phyloP scores from a whole-genome alignment of 345 rosid species.

The Salix viminalis region DNA sequence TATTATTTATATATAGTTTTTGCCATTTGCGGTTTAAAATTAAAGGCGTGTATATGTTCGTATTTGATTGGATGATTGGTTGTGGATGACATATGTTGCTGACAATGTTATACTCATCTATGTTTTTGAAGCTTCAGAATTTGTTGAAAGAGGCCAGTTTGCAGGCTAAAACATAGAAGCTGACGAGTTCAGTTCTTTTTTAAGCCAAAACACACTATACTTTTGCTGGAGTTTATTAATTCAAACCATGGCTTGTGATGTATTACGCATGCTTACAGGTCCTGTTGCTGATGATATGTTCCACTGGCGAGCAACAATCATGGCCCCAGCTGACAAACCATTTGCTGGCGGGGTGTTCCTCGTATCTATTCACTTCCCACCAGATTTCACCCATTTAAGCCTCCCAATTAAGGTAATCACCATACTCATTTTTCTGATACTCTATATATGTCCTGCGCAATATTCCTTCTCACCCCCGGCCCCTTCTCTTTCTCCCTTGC shows the following conservation, averaged over 20 bases:
- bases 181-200: neutral
- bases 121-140: neutral
- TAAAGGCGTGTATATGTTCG: neutral
- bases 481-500: neutral
- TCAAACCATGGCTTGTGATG: neutral
- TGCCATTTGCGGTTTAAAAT: neutral
- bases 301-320: slow-evolving; percentile 23
- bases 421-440: neutral
- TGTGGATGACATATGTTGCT: neutral
- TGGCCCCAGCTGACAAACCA: slow-evolving; percentile 24
- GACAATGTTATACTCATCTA: neutral
- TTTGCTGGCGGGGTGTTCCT: slow-evolving; percentile 24
- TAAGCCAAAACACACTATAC: neutral
- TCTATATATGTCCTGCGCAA: neutral
- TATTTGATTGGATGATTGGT: neutral
- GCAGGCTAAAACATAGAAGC: neutral
- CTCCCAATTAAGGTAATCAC: slow-evolving; percentile 17
- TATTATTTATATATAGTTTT: neutral
- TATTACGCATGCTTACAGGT: slow-evolving; percentile 1
- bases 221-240: neutral
- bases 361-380: slow-evolving; percentile 21
- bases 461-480: neutral
- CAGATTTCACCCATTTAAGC: slow-evolving; percentile 24
- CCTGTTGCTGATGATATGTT: slow-evolving; percentile 24
- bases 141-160: neutral